A percentile compares a stretch with the other conserved stretches of the same genome.
Evolutionary conservation across 2,329 filamentous ascomycete species (phyloP).

Genomic region (Bipolaris cookei): DNA sequence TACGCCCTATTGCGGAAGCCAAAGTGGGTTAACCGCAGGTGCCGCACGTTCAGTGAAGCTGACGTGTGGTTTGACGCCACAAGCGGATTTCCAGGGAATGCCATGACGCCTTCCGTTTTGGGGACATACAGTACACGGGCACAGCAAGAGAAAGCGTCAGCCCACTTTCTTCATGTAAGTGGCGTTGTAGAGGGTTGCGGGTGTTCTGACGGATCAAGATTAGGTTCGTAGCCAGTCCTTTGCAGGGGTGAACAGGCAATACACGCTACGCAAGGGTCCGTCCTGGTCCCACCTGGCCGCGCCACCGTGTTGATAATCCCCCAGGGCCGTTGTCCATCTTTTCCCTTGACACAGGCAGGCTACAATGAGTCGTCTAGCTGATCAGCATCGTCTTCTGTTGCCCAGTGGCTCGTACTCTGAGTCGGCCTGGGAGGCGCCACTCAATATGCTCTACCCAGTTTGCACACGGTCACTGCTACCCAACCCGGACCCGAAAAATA

Average conservation of each 20-base stretch:
- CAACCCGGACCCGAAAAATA: conserved; percentile 20
- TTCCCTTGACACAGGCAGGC: not conserved
- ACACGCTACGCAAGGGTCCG: conserved; percentile 5
- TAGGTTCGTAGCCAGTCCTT: conserved; percentile 1
- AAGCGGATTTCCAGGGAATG: conserved; percentile 17
- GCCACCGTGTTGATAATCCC: not conserved
- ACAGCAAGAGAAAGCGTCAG: not conserved
- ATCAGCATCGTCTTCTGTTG: not conserved
- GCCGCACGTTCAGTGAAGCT: conserved; percentile 11
- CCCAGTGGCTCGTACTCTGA: not conserved
- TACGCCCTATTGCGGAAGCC: not conserved
- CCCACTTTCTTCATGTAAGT: conserved; percentile 6
- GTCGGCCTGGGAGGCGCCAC: conserved; percentile 5
- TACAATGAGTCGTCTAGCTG: not conserved
- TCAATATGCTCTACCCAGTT: conserved; percentile 10
- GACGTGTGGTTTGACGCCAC: conserved; percentile 12
- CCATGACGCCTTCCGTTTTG: conserved; percentile 8
- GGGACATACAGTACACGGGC: not conserved
- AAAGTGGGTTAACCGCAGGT: conserved; percentile 4
- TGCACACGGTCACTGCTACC: conserved; percentile 23
- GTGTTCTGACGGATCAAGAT: conserved; percentile 3
- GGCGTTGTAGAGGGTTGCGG: conserved; percentile 5
- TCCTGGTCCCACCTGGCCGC: not conserved
- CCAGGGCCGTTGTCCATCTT: not conserved
- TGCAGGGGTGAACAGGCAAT: not conserved